Base-by-base conservation (phyloP, 805 yeast genomes). In the Candida palmyrensis region DNA sequence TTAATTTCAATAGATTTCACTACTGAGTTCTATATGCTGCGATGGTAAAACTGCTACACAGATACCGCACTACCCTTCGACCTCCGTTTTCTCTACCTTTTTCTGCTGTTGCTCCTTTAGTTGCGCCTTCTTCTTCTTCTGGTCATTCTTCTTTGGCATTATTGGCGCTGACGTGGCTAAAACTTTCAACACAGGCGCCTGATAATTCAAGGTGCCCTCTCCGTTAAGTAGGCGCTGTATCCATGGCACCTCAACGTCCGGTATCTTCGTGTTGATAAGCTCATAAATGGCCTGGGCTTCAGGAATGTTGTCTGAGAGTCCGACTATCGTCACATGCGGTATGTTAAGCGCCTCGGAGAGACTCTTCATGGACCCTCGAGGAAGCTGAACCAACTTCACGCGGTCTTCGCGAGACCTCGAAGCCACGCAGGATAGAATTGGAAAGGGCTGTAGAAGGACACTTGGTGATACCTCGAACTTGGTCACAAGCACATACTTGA, bases 301-400 rank as follows among this genome's bases (percentile, higher is more conserved):
- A 0, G 38, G 33, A 20, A 53, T 39, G 13, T 41, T 48, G 3
- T 46, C 59, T 2, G 57, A 35, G 1, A 72, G 37, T 1, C 70
- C 71, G 3, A 67, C 21, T 3, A 69, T 49, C 1, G 61, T 51
- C 4, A 47, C 46, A 25, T 58, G 47, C 7, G 53, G 55, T 6
- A 40, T 45, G 6, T 57, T 53, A 15, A 64, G 39, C 3, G 43
- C 48, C 17, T 43, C 37, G 25, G 70, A 59, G 2, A 73, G 39
- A 33, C 43, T 40, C 4, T 36, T 44, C 47, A 46, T 48, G 6
- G 62, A 43, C 3, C 66, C 73, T 35, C 60, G 64, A 2, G 88
- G 88, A 17, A 82, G 57, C 40, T 77, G 82, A 2, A 82, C 65
- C 27, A 82, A 55, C 39, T 75, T 79, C 3, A 77, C 77, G n/a